Evolutionary conservation across 441 rosid genomes (phyloP), one percentile per base, ranked within the genome.

Genomic region (Bruguiera hainesii): DNA sequence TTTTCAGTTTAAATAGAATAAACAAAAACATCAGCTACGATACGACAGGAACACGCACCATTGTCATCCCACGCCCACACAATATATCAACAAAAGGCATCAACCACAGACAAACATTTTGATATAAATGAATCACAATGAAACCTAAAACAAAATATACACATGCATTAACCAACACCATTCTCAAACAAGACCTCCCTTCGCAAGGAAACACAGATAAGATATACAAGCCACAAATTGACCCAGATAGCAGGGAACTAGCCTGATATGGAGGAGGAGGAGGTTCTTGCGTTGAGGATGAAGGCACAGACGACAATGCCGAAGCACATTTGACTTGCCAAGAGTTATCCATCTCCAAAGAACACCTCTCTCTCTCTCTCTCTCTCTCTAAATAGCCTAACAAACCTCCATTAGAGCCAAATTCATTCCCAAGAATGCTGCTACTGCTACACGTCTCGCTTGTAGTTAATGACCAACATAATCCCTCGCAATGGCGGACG

Each of bases 281-380:
- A 64, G 67, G 67, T 70, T 76, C 82, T 23, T 63, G 84, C 48
- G 78, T 71, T 8, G 78, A 29, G 35, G 84, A 67, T 0, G 79
- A 71, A 66, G 81, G 73, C 67, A 56, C 42, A 7, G 74, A 28
- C 19, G 71, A 77, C 66, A 71, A 64, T 69, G 80, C 31, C 5
- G 84, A 76, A 61, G 79, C 79, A 46, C 74, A 60, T 75, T 84
- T 84, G 65, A 66, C 42, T 67, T 75, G 72, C 84, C 82, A 78
- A 20, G 78, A 65, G 69, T 50, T 64, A 61, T 83, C 84, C 84
- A 83, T 83, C 70, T 42, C 48, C 3, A 35, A 35, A 7, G 2
- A 35, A 35, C 11, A 35, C 10, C 39, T 35, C 39, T 35, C 39
- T 35, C 39, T 35, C 39, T 35, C n/a, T n/a, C 46, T 37, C 15